These are phyloP conservation scores for Cyclostephanos invisitatus DNA, from an alignment of 108 stramenopile species.

Conservation along the genomic window DNA sequence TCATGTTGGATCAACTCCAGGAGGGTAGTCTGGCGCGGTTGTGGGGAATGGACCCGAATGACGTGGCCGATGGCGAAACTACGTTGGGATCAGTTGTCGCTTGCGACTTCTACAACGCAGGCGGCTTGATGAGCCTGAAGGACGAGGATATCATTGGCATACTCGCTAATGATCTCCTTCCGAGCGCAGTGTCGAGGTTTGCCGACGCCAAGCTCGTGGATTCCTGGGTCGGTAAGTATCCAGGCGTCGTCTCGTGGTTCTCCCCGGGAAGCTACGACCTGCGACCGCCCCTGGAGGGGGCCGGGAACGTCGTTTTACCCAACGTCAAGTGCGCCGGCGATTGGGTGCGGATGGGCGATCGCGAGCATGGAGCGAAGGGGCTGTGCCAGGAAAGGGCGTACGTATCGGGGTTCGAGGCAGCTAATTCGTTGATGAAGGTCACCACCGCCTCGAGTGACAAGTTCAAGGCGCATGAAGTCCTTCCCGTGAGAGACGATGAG, in stretches of 20 bases:
- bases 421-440: slow-evolving; percentile 65
- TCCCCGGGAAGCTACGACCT: slow-evolving; percentile 81
- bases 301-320: slow-evolving; percentile 48
- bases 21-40: slow-evolving; percentile 56
- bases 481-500: slow-evolving; percentile 93
- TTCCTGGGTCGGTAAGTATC: slow-evolving; percentile 87
- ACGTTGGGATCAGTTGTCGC: slow-evolving; percentile 81
- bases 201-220: slow-evolving; percentile 82
- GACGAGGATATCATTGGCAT: slow-evolving; percentile 85
- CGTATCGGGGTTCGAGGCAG: slow-evolving; percentile 88
- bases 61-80: slow-evolving; percentile 14
- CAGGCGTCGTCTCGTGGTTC: slow-evolving; percentile 86
- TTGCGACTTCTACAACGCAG: slow-evolving; percentile 93
- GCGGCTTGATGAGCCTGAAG: slow-evolving; percentile 70
- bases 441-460: slow-evolving; percentile 20
- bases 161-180: slow-evolving; percentile 77
- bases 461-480: slow-evolving; percentile 53
- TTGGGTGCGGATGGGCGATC: slow-evolving; percentile 91
- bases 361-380: slow-evolving; percentile 93
- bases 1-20: slow-evolving; percentile 93
- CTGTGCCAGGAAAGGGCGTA: slow-evolving; percentile 93
- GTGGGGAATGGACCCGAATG: slow-evolving; percentile 65
- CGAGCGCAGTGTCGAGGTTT: slow-evolving; percentile 80
- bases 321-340: slow-evolving; percentile 90
- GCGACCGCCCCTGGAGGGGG: slow-evolving; percentile 82